Conservation (phyloP, 768 basidiomycete species). For the Russula earlei region DNA sequence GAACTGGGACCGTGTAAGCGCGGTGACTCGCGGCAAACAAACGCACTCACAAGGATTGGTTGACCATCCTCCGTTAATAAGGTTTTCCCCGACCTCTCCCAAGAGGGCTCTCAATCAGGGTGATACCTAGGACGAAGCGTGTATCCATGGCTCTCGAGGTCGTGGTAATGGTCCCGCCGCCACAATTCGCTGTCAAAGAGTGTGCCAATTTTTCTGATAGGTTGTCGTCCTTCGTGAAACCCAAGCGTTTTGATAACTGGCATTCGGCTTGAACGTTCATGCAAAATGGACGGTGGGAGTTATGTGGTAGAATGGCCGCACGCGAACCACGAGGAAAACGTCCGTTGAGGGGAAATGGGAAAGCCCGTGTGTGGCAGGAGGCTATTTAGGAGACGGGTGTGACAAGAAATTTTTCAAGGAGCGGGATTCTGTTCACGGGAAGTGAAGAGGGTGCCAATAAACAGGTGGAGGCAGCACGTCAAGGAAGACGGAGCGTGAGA, state of each 20-base stretch:
- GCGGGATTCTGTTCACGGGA: too few relatives aligned
- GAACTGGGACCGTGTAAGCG: neutral
- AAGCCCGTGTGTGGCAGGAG: neutral
- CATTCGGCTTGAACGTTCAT: neutral
- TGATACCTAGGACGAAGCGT: slow-evolving; percentile 2
- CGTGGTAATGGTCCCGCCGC: slow-evolving; percentile 7
- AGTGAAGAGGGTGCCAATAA: too few relatives aligned
- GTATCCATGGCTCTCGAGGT: slow-evolving; percentile 6
- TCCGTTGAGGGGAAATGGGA: too few relatives aligned
- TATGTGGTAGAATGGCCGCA: neutral
- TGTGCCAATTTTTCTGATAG: neutral
- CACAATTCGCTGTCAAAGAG: slow-evolving; percentile 6
- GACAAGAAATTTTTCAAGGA: neutral
- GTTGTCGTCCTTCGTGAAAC: neutral
- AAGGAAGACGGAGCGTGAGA: too few relatives aligned
- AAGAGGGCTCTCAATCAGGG: neutral
- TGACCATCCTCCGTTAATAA: slow-evolving; percentile 6
- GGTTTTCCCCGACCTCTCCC: neutral
- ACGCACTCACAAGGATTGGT: neutral
- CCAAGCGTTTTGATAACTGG: neutral
- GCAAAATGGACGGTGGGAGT: neutral
- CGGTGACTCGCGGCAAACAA: too few relatives aligned
- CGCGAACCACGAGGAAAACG: neutral
- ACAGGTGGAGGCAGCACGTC: too few relatives aligned
- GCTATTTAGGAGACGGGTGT: neutral